Base-by-base conservation (phyloP, 106 monocot species). In the Alisma plantagoaquatica region DNA sequence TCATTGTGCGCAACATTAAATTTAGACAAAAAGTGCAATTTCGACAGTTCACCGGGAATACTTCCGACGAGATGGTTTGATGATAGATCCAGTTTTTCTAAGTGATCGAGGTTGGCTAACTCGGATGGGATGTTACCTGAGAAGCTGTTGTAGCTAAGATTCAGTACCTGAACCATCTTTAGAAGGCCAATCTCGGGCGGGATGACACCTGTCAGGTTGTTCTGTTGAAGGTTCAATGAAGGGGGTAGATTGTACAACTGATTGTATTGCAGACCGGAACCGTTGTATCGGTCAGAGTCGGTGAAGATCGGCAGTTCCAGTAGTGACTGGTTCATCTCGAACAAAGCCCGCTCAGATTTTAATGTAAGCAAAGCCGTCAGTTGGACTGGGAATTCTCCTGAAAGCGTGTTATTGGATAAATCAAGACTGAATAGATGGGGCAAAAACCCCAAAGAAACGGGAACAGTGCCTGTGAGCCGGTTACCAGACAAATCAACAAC, bases 131-230 rank as follows among this genome's bases (percentile, higher is more conserved):
- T 74, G 1, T 11, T 14, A n/a, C 79, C 74, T 9, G 79, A 70
- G 20, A 79, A 46, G 25, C 57, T 70, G 49, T 79, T 79, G 2
- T 2, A 10, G 21, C 74, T 74, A 35, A 79, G 59, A 55, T 79
- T 51, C 31, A 79, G 29, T 18, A 30, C 50, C 10, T 57, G 60
- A n/a, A 79, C 70, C 19, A 27, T 28, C 50, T 32, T 68, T 35
- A 72, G 45, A n/a, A 9, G 49, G 33, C 71, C 65, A 19, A 77
- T 71, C 42, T 66, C 65, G 4, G 25, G 29, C 17, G 71, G 71
- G 16, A 77, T 62, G 20, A 6, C 18, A 42, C 77, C 77, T 17
- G 21, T 62, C 17, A 77, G 56, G 49, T 44, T 66, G 49, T 77
- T 77, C 44, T 62, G 49, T 35, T 31, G 31, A 10, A 56, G 43